These are phyloP conservation scores for Exophiala mesophila DNA, from an alignment of 2,329 filamentous ascomycete species.

Conservation along the genomic window DNA sequence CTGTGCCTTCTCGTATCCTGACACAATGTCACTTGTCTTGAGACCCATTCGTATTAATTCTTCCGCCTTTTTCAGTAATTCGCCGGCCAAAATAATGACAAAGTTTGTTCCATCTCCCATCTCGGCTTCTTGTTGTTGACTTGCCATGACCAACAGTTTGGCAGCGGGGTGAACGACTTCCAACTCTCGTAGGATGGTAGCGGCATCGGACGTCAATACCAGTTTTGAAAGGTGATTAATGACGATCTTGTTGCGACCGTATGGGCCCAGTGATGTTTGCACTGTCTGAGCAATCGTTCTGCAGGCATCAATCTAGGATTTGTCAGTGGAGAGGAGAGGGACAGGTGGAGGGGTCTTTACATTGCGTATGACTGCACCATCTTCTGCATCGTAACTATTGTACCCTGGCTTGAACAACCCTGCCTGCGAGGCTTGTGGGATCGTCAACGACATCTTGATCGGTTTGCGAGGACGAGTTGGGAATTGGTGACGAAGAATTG, in stretches of 20 bases:
- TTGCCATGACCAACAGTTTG: conserved; percentile 96
- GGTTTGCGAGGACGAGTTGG: neutral
- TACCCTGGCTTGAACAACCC: conserved; percentile 95
- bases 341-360: conserved; percentile 8
- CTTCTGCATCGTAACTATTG: conserved; percentile 97
- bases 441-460: conserved; percentile 79
- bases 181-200: conserved; percentile 93
- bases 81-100: conserved; percentile 91
- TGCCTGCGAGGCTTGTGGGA: conserved; percentile 88
- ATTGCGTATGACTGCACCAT: conserved; percentile 96
- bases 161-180: conserved; percentile 97
- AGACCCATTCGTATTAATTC: conserved; percentile 93
- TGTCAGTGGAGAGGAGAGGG: conserved; percentile 6
- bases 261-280: conserved; percentile 92
- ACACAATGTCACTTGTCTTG: conserved; percentile 96
- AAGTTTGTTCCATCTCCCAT: conserved; percentile 98
- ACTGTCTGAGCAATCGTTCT: conserved; percentile 92
- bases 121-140: conserved; percentile 97
- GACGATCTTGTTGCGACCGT: conserved; percentile 98
- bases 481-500: no score
- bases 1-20: conserved; percentile 92
- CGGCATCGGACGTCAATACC: conserved; percentile 96
- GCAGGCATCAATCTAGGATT: conserved; percentile 75
- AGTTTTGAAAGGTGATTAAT: conserved; percentile 99
- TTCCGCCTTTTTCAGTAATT: conserved; percentile 94